These are phyloP conservation scores for Globomyces pollinis-pini DNA, from an alignment of 192 early-diverging fungal genomes.

Conservation along the genomic window DNA sequence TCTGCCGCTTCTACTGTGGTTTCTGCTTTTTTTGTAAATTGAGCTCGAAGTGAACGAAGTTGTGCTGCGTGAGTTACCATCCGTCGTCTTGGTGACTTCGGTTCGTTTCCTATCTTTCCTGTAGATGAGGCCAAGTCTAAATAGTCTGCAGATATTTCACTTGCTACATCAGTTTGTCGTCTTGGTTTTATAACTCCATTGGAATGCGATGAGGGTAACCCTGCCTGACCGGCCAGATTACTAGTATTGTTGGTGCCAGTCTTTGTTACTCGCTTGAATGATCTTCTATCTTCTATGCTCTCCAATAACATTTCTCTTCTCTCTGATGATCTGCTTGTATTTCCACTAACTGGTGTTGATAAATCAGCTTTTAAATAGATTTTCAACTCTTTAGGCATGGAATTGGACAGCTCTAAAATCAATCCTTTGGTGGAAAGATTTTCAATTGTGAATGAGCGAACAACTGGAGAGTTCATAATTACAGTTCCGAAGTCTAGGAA, in stretches of 20 bases:
- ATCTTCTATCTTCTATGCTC: constrained; percentile 30
- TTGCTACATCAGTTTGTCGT: not conserved
- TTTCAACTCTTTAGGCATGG: constrained; percentile 38
- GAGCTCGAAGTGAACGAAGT: not conserved
- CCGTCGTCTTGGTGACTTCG: not conserved
- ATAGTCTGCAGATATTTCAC: constrained; percentile 29
- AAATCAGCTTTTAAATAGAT: constrained; percentile 26
- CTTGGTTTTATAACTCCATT: not conserved
- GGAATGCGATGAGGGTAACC: not conserved
- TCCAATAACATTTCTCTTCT: constrained; percentile 40
- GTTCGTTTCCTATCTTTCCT: not conserved
- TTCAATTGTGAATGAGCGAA: constrained; percentile 75
- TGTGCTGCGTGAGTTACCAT: not conserved
- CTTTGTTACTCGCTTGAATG: constrained; percentile 12
- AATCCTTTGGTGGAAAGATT: constrained; percentile 64
- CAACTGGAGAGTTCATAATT: constrained; percentile 67
- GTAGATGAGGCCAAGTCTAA: constrained; percentile 38
- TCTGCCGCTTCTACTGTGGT: not conserved
- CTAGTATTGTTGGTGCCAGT: not conserved
- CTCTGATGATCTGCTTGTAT: constrained; percentile 13
- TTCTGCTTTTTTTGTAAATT: constrained; percentile 10
- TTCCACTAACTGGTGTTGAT: constrained; percentile 27
- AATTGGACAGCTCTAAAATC: constrained; percentile 32
- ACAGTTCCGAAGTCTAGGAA: constrained; percentile 92
- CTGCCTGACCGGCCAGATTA: too few relatives aligned